These are phyloP conservation scores for Diplotaxis tenuifolia DNA, from an alignment of 345 rosid species.

Conservation along the genomic window DNA sequence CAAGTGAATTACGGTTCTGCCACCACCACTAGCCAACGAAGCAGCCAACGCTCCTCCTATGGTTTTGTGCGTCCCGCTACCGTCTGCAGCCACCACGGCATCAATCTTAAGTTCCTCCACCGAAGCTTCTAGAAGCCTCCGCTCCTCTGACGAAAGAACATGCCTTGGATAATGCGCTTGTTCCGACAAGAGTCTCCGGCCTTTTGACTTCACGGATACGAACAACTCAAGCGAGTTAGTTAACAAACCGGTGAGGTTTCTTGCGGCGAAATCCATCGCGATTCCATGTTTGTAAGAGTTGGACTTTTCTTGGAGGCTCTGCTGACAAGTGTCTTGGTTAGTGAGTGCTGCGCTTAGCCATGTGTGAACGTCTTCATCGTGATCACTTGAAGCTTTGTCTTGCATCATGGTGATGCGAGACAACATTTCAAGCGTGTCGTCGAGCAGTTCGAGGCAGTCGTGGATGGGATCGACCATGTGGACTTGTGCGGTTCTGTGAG, in stretches of 20 bases:
- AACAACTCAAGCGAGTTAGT: slow-evolving; percentile 40
- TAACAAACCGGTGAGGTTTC: slow-evolving; percentile 38
- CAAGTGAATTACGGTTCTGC: slow-evolving; percentile 47
- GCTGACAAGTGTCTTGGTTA: slow-evolving; percentile 52
- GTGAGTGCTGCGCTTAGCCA: slow-evolving; percentile 61
- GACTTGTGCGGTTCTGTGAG: slow-evolving; percentile 12
- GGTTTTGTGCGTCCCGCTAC: slow-evolving; percentile 53
- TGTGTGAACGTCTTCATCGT: slow-evolving; percentile 45
- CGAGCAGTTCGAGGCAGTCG: slow-evolving; percentile 55
- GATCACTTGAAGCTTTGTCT: neutral
- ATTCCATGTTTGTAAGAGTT: slow-evolving; percentile 2
- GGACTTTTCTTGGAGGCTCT: slow-evolving; percentile 39
- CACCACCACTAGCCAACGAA: slow-evolving; percentile 35
- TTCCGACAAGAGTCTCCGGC: slow-evolving; percentile 11
- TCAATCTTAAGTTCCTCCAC: slow-evolving; percentile 40
- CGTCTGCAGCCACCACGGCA: slow-evolving; percentile 56
- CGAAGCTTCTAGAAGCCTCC: slow-evolving; percentile 51
- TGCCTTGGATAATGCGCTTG: slow-evolving; percentile 28
- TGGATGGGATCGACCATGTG: slow-evolving; percentile 19
- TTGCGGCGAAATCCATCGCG: slow-evolving; percentile 27
- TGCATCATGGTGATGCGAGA: slow-evolving; percentile 23
- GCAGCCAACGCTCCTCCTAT: slow-evolving; percentile 41
- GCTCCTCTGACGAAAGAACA: slow-evolving; percentile 16
- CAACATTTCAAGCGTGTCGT: slow-evolving; percentile 47
- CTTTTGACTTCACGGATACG: slow-evolving; percentile 19